phyloP scores from a whole-genome alignment of 2,329 filamentous ascomycete genomes.

The Camillea tinctor region DNA sequence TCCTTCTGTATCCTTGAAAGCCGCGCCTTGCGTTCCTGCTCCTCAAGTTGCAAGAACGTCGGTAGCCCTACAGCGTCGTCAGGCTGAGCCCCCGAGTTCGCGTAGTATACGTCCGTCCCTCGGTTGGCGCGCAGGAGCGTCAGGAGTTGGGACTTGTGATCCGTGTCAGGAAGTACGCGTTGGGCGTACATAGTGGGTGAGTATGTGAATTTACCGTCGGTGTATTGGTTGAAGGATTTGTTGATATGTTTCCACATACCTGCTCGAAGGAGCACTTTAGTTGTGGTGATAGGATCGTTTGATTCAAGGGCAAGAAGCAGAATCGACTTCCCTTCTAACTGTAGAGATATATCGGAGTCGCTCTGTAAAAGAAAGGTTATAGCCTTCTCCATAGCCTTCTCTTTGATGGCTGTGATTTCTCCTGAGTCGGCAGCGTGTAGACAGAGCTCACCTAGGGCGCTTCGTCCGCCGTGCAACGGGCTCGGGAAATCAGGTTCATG shows the following conservation, averaged over 20 bases:
- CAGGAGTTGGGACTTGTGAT: conserved; percentile 43
- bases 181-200: conserved; percentile 64
- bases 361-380: conserved; percentile 56
- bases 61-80: conserved; percentile 53
- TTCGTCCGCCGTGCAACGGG: conserved; percentile 59
- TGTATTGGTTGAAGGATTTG: conserved; percentile 56
- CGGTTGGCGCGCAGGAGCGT: conserved; percentile 51
- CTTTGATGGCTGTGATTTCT: conserved; percentile 44
- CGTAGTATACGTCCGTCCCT: conserved; percentile 53
- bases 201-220: conserved; percentile 53
- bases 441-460: conserved; percentile 63
- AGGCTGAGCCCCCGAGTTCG: conserved; percentile 52
- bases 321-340: conserved; percentile 56
- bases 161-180: conserved; percentile 43
- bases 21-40: conserved; percentile 49
- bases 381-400: conserved; percentile 56
- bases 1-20: conserved; percentile 46
- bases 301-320: conserved; percentile 61
- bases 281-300: conserved; percentile 52
- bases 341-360: conserved; percentile 56
- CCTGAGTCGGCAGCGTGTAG: conserved; percentile 50
- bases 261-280: conserved; percentile 58
- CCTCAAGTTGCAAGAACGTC: conserved; percentile 46
- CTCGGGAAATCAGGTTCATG: conserved; percentile 67
- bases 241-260: conserved; percentile 66